Base-by-base conservation (phyloP, 2,329 filamentous ascomycete genomes). In the Lecanosticta acicola region DNA sequence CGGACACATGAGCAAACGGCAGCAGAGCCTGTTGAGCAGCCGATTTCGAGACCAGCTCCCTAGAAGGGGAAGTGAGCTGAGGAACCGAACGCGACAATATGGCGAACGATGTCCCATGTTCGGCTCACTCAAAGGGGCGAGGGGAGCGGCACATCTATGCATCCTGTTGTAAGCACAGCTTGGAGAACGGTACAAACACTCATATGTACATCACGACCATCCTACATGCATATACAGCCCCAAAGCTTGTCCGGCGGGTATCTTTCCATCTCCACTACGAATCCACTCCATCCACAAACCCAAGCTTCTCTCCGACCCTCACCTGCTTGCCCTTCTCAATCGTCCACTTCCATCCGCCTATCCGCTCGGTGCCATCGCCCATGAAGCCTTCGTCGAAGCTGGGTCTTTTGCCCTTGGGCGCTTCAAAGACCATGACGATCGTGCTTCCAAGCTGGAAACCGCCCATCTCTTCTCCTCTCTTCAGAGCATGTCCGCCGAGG, bases 391-490 rank as follows among this genome's bases (percentile, higher is more conserved):
- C 76, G 56, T 84, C 80, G 34, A 81, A 72, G 54, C 70, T 77
- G 7, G 65, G 69, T 41, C 74, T 73, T 20, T 68, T 60, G 11
- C 79, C 79, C 57, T 83, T 80, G 0, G 93, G 93, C 10, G 93
- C 93, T 70, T 98, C 94, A 63, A 98, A 98, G 0, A 98, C 89
- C 42, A 98, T 74, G 32, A 98, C 93, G 56, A 98, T 83, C 1
- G 91, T 95, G 66, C 88, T 95, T 16, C 93, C 93, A 3, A 98
- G 76, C 71, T 94, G 88, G 71, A 98, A 98, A 0, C 93, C 94
- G 44, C 93, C 93, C 89, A 98, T 97, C 68, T 98, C 93, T 64
- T 97, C 91, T 29, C 93, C 93, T 36, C 86, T 78, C 53, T 83
- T 80, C 45, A 98, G 71, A 1, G 91, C 85, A 64, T 97, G 83